These are phyloP conservation scores for Tolypocladium album DNA, from an alignment of 2,329 filamentous ascomycete genomes.

Conservation along the genomic window DNA sequence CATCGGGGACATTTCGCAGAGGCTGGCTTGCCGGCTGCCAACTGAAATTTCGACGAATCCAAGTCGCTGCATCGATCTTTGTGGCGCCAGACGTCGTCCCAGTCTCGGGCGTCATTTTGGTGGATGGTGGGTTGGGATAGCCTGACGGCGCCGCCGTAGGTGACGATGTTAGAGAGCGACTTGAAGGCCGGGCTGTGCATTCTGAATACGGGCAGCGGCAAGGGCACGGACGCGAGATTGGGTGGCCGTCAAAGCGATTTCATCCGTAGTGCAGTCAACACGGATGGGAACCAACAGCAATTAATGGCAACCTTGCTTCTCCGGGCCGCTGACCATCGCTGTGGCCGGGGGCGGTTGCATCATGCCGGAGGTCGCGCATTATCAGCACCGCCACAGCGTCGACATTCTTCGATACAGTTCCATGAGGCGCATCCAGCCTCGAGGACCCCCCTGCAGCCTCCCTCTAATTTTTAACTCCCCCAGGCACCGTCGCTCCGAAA, in stretches of 20 bases:
- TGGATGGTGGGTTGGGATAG: neutral
- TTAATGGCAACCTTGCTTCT: neutral
- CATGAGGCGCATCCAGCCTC: slow-evolving; percentile 26
- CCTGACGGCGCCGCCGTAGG: neutral
- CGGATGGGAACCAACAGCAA: neutral
- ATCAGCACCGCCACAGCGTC: slow-evolving; percentile 26
- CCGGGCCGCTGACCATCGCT: neutral
- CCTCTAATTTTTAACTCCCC: slow-evolving; percentile 17
- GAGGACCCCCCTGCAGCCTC: slow-evolving; percentile 17
- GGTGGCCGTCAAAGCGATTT: neutral
- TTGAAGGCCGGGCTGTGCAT: neutral
- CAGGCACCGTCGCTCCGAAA: slow-evolving; percentile 6
- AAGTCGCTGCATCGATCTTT: neutral
- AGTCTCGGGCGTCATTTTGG: neutral
- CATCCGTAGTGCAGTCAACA: neutral
- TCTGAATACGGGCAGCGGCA: neutral
- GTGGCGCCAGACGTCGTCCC: neutral
- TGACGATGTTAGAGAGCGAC: neutral
- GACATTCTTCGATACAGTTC: slow-evolving; percentile 30
- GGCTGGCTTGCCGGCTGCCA: neutral
- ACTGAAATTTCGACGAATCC: neutral
- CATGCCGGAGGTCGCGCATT: slow-evolving; percentile 1
- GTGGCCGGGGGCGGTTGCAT: neutral
- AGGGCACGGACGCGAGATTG: neutral
- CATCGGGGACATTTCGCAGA: too few relatives aligned